A percentile compares a stretch with the other conserved stretches of the same genome.
Conservation (phyloP, 768 basidiomycete species). For the Mrakia frigida region DNA sequence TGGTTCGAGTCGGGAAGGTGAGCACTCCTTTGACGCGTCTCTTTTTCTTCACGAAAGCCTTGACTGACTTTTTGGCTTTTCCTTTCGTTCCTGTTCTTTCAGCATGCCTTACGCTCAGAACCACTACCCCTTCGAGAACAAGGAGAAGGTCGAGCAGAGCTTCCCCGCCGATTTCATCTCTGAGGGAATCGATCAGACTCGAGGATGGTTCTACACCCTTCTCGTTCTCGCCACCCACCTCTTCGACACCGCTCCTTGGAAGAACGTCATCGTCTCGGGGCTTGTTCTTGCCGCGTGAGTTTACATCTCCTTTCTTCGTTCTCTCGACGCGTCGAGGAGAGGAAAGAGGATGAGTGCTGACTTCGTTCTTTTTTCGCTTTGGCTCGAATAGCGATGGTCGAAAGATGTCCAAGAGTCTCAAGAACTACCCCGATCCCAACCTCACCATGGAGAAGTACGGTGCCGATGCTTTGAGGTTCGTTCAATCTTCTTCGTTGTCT, state of each 20-base stretch:
- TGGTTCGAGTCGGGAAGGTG: slow-evolving; percentile 99
- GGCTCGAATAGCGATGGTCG: slow-evolving; percentile 69
- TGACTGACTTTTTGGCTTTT: neutral
- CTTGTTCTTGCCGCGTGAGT: slow-evolving; percentile 88
- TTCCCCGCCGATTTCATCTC: slow-evolving; percentile 97
- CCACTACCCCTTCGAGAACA: slow-evolving; percentile 88
- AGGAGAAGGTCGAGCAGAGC: slow-evolving; percentile 70
- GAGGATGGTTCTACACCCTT: slow-evolving; percentile 99
- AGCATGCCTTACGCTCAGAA: slow-evolving; percentile 98
- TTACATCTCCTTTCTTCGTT: neutral
- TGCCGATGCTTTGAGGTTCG: slow-evolving; percentile 84
- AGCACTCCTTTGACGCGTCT: slow-evolving; percentile 35
- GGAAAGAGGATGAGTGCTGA: neutral
- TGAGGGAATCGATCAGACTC: slow-evolving; percentile 97
- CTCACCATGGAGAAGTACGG: slow-evolving; percentile 84
- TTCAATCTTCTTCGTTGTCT: neutral
- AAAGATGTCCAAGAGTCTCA: slow-evolving; percentile 98
- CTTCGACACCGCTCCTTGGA: slow-evolving; percentile 91
- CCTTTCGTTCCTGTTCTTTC: slow-evolving; percentile 15
- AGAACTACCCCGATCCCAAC: slow-evolving; percentile 95
- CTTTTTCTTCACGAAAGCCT: neutral
- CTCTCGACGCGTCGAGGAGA: neutral
- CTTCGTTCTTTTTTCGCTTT: neutral
- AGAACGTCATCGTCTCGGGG: slow-evolving; percentile 93
- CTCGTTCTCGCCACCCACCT: slow-evolving; percentile 93